These are phyloP conservation scores for Bruguiera gymnorhiza DNA, from an alignment of 345 rosid species.

Conservation along the genomic window DNA sequence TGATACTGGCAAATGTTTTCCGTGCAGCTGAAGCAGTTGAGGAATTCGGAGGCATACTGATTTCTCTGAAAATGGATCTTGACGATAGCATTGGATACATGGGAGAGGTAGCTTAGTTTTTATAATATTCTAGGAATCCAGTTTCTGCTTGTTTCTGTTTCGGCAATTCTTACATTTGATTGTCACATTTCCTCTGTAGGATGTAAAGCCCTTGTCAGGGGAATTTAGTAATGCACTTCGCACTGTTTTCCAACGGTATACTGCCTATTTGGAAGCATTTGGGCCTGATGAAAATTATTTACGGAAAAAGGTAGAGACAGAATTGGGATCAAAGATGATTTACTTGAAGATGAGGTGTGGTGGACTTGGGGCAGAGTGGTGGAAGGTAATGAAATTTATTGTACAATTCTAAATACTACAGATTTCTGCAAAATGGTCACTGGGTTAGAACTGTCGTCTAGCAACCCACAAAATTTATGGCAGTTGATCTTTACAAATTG, in stretches of 20 bases:
- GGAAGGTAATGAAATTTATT: constrained; percentile 59
- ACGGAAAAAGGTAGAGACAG: constrained; percentile 87
- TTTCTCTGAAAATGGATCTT: constrained; percentile 73
- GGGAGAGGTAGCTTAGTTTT: constrained; percentile 66
- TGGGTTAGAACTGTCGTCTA: not conserved
- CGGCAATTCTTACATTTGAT: constrained; percentile 11
- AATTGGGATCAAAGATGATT: constrained; percentile 93
- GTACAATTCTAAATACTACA: not conserved
- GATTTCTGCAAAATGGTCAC: not conserved
- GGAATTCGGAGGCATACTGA: constrained; percentile 69
- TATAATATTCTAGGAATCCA: not conserved
- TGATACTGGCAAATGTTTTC: constrained; percentile 57
- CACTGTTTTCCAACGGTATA: constrained; percentile 57
- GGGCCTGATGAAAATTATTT: constrained; percentile 70
- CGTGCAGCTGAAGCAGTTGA: constrained; percentile 89
- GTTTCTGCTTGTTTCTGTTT: not conserved
- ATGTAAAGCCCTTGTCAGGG: constrained; percentile 63
- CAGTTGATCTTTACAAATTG: not conserved
- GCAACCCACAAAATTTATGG: not conserved
- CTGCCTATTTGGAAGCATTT: constrained; percentile 62
- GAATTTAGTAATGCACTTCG: constrained; percentile 50
- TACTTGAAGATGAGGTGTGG: constrained; percentile 96
- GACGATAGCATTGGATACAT: constrained; percentile 82
- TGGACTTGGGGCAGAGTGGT: constrained; percentile 87
- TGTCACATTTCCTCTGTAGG: constrained; percentile 38